Conservation (phyloP, 352 stramenopile genomes). For the Lagenidium giganteum region DNA sequence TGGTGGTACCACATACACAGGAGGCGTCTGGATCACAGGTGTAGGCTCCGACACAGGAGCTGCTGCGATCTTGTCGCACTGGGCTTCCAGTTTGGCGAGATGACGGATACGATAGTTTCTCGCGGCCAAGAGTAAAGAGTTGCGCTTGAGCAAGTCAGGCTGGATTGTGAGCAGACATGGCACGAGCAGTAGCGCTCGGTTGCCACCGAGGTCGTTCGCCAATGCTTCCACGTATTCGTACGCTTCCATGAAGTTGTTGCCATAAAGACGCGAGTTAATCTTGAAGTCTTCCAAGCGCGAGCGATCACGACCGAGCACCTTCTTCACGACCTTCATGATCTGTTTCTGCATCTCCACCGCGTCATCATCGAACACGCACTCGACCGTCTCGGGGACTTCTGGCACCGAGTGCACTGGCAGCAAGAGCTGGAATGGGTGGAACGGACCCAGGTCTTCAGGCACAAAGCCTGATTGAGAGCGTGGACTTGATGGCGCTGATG, state of each 20-base stretch:
- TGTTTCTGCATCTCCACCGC: constrained; percentile 67
- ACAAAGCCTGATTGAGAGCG: background rate
- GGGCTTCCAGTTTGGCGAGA: constrained; percentile 25
- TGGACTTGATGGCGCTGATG: constrained; percentile 3
- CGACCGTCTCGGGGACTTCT: constrained; percentile 36
- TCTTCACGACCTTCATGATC: constrained; percentile 66
- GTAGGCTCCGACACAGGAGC: background rate
- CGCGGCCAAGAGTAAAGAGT: constrained; percentile 39
- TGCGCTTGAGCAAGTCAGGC: constrained; percentile 51
- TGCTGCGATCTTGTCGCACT: constrained; percentile 16
- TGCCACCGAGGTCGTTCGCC: constrained; percentile 43
- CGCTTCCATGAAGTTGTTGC: constrained; percentile 77
- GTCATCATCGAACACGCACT: constrained; percentile 55
- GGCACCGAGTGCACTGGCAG: constrained; percentile 41
- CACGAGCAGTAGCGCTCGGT: constrained; percentile 56
- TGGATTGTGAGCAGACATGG: constrained; percentile 66
- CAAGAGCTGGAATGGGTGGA: constrained; percentile 50
- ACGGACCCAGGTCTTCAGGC: constrained; percentile 8
- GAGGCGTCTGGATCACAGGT: background rate
- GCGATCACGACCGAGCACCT: constrained; percentile 58
- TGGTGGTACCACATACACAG: background rate
- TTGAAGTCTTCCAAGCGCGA: constrained; percentile 70
- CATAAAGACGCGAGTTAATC: constrained; percentile 69
- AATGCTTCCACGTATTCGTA: constrained; percentile 64
- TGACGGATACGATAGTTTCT: constrained; percentile 46